Percentiles rank a stretch among this genome's conserved stretches.
Evolutionary conservation across 495 filamentous ascomycete species (phyloP).

Genomic region (Apodospora peruviana): DNA sequence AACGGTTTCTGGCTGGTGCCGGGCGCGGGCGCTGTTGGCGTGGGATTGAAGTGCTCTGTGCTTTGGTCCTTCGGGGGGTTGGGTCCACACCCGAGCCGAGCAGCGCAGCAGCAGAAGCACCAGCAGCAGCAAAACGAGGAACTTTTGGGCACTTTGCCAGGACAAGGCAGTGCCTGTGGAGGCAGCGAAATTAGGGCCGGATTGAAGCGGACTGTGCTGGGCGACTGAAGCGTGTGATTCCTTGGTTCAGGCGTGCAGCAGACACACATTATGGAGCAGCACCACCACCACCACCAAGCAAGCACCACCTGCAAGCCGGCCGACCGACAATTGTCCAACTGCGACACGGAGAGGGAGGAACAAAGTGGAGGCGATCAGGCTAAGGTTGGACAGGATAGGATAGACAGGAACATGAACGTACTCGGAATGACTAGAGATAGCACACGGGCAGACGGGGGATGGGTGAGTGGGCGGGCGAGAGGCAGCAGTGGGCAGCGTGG

Average conservation of each 20-base stretch:
- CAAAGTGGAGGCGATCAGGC: constrained; percentile 25
- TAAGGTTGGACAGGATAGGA: constrained; percentile 9
- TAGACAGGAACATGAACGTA: no score
- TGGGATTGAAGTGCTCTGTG: not conserved
- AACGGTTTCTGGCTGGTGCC: constrained; percentile 24
- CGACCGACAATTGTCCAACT: constrained; percentile 12
- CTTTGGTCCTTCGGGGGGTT: constrained; percentile 8
- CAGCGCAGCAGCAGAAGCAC: constrained; percentile 3
- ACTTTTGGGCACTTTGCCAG: no score
- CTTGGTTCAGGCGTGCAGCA: constrained; percentile 1
- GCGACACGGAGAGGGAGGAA: constrained; percentile 7
- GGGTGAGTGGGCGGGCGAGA: not conserved
- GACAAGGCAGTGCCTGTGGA: not conserved
- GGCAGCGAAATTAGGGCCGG: constrained; percentile 8
- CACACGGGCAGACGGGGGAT: no score
- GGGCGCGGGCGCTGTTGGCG: constrained; percentile 3
- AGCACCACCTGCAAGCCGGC: constrained; percentile 4
- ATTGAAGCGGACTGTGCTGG: not conserved
- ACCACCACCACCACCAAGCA: constrained; percentile 6
- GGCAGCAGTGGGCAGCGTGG: constrained; percentile 1
- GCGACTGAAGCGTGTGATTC: not conserved
- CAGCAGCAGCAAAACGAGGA: not conserved
- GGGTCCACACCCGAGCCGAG: constrained; percentile 17
- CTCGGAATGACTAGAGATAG: no score
- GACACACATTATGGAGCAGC: constrained; percentile 3